Conservation (phyloP, 148 eudicot genomes). For the Linanthus parryae region DNA sequence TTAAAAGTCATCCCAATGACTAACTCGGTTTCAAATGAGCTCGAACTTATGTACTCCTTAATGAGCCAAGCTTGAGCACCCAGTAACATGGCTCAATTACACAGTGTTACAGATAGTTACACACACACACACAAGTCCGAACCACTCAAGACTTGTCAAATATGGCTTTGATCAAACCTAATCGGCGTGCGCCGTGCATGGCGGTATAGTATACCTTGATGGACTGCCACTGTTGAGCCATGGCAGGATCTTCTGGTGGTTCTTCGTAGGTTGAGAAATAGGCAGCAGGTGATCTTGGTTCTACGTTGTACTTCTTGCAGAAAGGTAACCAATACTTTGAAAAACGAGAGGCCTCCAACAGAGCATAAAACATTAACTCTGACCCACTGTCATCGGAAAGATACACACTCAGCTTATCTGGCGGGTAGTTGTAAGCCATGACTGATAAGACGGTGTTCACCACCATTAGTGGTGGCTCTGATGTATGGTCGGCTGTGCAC, state of each 20-base stretch:
- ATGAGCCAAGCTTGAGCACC: no score
- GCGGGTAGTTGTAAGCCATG: conserved; percentile 17
- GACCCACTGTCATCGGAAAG: conserved; percentile 19
- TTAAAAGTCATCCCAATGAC: no score
- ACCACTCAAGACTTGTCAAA: no score
- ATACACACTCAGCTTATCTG: conserved; percentile 13
- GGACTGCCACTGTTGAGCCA: conserved; percentile 1
- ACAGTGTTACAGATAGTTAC: no score
- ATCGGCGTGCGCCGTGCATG: no score
- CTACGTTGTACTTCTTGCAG: conserved; percentile 15
- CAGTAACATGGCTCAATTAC: no score
- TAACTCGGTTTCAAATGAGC: no score
- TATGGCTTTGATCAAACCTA: no score
- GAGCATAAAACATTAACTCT: conserved; percentile 14
- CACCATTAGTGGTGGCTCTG: conserved; percentile 18
- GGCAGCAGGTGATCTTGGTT: conserved; percentile 9
- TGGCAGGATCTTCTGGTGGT: not conserved
- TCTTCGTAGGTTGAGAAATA: conserved; percentile 7
- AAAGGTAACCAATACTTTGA: conserved; percentile 17
- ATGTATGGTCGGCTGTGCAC: conserved; percentile 15
- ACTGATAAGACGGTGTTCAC: conserved; percentile 16
- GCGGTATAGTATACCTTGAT: conserved; percentile 17
- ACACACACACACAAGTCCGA: no score
- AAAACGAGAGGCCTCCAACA: conserved; percentile 13
- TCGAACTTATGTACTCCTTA: no score